Conservation (phyloP, 2,329 filamentous ascomycete species). For the Neonectria coccinea region DNA sequence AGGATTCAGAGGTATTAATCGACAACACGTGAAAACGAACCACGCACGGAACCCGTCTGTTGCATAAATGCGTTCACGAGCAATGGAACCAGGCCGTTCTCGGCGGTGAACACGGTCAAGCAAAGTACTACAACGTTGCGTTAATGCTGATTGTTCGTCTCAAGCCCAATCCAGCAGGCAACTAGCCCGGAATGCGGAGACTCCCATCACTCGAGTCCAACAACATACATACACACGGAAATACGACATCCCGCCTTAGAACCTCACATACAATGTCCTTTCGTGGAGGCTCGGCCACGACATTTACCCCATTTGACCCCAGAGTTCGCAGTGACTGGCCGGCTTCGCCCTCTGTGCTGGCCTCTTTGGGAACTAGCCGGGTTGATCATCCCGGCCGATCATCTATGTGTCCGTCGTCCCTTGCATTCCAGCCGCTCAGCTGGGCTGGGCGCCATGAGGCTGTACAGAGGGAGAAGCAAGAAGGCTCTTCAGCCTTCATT, state of each 20-base stretch:
- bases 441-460: not conserved
- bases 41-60: not conserved
- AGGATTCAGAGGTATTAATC: not conserved
- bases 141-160: not conserved
- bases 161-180: not conserved
- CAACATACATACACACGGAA: not conserved
- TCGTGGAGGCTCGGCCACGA: too few relatives aligned
- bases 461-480: too few relatives aligned
- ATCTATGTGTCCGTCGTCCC: not conserved
- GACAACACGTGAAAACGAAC: not conserved
- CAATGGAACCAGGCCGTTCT: not conserved
- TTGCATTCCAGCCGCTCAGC: conserved; percentile 1
- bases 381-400: not conserved
- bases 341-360: not conserved
- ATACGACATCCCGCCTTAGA: not conserved
- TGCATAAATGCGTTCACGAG: not conserved
- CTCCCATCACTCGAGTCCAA: not conserved
- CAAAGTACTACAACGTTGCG: conserved; percentile 4
- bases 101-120: not conserved
- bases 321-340: not conserved
- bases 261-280: not conserved
- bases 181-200: conserved; percentile 10
- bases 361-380: not conserved
- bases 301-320: too few relatives aligned
- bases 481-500: not conserved